phyloP scores from a whole-genome alignment of 306 rosid species.

The Mimosa bimucronata region DNA sequence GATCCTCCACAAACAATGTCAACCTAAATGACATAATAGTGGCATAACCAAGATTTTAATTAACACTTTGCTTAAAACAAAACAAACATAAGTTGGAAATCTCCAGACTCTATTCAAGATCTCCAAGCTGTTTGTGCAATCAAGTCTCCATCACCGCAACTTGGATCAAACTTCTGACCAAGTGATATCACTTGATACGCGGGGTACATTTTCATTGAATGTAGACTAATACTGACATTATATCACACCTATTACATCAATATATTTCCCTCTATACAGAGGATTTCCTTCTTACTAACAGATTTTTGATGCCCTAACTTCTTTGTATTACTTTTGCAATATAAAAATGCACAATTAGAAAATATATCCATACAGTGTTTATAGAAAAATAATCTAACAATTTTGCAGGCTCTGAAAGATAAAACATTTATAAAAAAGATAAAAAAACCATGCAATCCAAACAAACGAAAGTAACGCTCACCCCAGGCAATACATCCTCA shows the following conservation, averaged over 20 bases:
- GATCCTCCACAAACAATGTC: constrained; percentile 88
- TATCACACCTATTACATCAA: neutral
- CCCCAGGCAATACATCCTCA: constrained; percentile 81
- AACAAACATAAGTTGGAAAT: constrained; percentile 6
- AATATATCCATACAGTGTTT: neutral
- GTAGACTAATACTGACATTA: neutral
- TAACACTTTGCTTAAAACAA: constrained; percentile 20
- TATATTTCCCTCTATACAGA: neutral
- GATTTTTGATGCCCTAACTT: neutral
- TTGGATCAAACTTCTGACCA: neutral
- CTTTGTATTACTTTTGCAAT: neutral
- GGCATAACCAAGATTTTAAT: constrained; percentile 23
- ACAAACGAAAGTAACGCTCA: constrained; percentile 44
- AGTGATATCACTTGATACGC: neutral
- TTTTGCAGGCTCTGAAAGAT: neutral
- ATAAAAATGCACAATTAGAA: neutral
- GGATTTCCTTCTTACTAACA: neutral
- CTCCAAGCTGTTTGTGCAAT: too few species aligned
- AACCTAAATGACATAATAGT: constrained; percentile 50
- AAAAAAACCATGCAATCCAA: constrained; percentile 17
- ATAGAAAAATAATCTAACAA: neutral
- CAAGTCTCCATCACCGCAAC: too few species aligned
- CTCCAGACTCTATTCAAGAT: too few species aligned
- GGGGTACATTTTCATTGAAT: neutral
- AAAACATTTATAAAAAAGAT: constrained; percentile 11